These are phyloP conservation scores for Elaeis oleifera DNA, from an alignment of 202 grass and related monocot species.

Conservation along the genomic window DNA sequence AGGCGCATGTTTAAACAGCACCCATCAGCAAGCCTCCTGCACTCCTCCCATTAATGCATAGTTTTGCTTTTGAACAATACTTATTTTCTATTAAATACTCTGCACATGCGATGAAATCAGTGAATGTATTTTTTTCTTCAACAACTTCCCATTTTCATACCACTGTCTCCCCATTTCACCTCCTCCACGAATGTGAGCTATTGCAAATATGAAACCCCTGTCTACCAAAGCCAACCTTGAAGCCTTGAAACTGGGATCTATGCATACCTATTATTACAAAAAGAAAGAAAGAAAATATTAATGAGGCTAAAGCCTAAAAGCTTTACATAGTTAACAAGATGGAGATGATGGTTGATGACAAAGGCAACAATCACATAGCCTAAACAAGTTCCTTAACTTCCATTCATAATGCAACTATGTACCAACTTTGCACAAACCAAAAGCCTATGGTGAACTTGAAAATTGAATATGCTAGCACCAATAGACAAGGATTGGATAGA, in stretches of 20 bases:
- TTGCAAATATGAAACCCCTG: constrained; percentile 72
- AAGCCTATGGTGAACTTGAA: too few relatives aligned
- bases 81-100: constrained; percentile 83
- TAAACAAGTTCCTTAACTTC: too few relatives aligned
- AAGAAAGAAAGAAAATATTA: not conserved
- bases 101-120: constrained; percentile 82
- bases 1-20: constrained; percentile 85
- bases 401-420: too few relatives aligned
- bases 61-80: constrained; percentile 65
- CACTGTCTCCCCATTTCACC: constrained; percentile 95
- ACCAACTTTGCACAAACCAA: too few relatives aligned
- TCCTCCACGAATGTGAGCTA: constrained; percentile 91
- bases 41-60: constrained; percentile 91
- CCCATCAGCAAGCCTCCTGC: constrained; percentile 77
- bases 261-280: constrained; percentile 50
- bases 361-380: too few relatives aligned
- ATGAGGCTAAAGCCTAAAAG: too few relatives aligned
- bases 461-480: too few relatives aligned
- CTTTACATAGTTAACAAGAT: too few relatives aligned
- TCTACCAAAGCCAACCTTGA: constrained; percentile 74
- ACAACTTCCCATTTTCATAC: constrained; percentile 84
- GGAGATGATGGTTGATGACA: too few relatives aligned
- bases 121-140: constrained; percentile 92
- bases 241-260: constrained; percentile 63
- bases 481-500: too few relatives aligned